Evolutionary conservation across 2,329 filamentous ascomycete species (phyloP), one percentile per base, ranked within the genome.

Genomic region (Ascochyta koolunga): DNA sequence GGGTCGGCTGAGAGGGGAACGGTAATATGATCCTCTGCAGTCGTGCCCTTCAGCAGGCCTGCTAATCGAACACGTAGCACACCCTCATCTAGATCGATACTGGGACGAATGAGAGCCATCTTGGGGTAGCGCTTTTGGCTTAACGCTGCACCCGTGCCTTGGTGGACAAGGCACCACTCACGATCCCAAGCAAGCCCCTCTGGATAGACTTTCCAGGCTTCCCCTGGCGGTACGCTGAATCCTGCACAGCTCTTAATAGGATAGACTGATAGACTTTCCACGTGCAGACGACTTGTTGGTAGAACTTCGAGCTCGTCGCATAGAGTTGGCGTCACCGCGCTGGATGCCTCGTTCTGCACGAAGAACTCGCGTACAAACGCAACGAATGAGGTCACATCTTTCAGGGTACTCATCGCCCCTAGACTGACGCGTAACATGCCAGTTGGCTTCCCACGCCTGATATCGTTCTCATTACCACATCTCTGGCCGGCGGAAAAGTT

Each of bases 221-320:
- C 78, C 2, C 79, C 82, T 0, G 76, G 58, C 1, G 91, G 88
- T 25, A 98, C 80, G 31, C 79, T 79, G 71, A 89, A 96, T 0
- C 90, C 90, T 15, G 87, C 90, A 66, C 95, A 98, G 70, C 92
- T 96, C 75, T 99, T 99, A 69, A 99, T 93, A 0, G 95, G 95
- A 68, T 92, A 99, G 0, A 98, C 84, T 5, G 76, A 78, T 15
- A 82, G 61, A 49, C 76, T 79, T 54, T 82, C 79, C 45, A 82
- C 74, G 56, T 77, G 73, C 51, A 79, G 67, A 35, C 58, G 62
- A 36, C 63, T 68, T 36, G 50, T 43, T 56, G 65, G 67, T 67
- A 67, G 62, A 64, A 64, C 59, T 59, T 70, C 67, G 21, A 56
- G 40, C 29, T 58, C 48, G 21, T 53, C 43, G 57, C 54, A 60